These are phyloP conservation scores for Sporothrix schenckii DNA, from an alignment of 2,329 filamentous ascomycete species.

Conservation along the genomic window DNA sequence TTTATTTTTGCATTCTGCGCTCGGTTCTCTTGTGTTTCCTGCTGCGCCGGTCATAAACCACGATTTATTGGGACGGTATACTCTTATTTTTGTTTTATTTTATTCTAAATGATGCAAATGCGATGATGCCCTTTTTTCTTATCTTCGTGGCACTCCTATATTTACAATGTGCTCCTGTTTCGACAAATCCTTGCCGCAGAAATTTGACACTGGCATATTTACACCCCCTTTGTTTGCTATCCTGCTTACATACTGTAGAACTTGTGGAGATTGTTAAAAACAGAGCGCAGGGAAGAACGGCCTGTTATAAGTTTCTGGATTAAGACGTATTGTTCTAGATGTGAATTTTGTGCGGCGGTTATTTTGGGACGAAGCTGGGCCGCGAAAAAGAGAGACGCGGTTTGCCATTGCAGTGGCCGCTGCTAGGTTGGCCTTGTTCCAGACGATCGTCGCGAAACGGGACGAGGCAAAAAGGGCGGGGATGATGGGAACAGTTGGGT, in stretches of 20 bases:
- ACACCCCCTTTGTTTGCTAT: not conserved
- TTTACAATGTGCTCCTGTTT: not conserved
- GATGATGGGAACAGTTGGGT: not conserved
- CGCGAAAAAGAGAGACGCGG: not conserved
- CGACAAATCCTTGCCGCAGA: not conserved
- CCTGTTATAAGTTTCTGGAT: not conserved
- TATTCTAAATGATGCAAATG: not conserved
- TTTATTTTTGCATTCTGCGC: not conserved
- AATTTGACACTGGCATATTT: not conserved
- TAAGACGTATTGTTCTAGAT: not conserved
- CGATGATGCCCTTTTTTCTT: not conserved
- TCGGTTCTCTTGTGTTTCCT: not conserved
- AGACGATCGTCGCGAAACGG: not conserved
- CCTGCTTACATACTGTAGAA: not conserved
- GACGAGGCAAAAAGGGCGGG: not conserved
- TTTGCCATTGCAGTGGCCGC: not conserved
- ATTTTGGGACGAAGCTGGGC: not conserved
- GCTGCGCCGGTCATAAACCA: not conserved
- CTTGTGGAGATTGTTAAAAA: not conserved
- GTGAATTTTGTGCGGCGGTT: not conserved
- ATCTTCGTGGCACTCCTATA: not conserved
- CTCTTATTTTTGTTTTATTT: not conserved
- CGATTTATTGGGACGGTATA: slow-evolving; percentile 16
- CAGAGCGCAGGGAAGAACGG: not conserved
- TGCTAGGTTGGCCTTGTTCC: not conserved